Evolutionary conservation across 495 filamentous ascomycete genomes (phyloP).

Genomic region (Hypoxylon subgilvum): DNA sequence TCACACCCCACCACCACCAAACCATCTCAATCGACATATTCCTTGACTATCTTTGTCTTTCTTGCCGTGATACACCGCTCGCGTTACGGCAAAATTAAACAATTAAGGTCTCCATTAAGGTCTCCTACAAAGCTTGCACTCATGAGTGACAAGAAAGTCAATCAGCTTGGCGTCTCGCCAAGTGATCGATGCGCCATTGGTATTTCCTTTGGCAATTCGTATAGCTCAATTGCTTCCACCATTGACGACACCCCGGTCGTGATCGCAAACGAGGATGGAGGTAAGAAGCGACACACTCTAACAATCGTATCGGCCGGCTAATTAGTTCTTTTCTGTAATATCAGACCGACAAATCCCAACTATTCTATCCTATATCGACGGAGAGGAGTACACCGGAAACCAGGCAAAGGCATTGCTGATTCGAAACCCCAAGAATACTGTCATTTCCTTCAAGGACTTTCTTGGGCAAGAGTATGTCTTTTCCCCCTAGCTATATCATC

Average conservation of each 20-base stretch:
- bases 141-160: constrained; percentile 49
- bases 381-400: constrained; percentile 94
- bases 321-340: constrained; percentile 16
- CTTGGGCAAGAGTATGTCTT: constrained; percentile 80
- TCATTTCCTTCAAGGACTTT: constrained; percentile 95
- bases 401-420: constrained; percentile 93
- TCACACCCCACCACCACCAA: constrained; percentile 19
- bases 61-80: too few relatives aligned
- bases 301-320: constrained; percentile 10
- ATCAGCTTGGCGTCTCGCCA: constrained; percentile 53
- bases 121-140: constrained; percentile 14
- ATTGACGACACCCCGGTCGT: constrained; percentile 94
- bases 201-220: constrained; percentile 96
- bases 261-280: constrained; percentile 98
- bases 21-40: too few relatives aligned
- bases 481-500: neutral
- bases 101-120: too few relatives aligned
- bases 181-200: constrained; percentile 81
- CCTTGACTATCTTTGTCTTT: too few relatives aligned
- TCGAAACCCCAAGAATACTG: constrained; percentile 88
- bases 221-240: constrained; percentile 93
- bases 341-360: constrained; percentile 95
- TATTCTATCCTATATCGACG: constrained; percentile 89
- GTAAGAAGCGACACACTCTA: constrained; percentile 53
- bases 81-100: too few relatives aligned